Evolutionary conservation across 345 rosid genomes (phyloP).

Genomic region (Cardiospermum halicacabum): DNA sequence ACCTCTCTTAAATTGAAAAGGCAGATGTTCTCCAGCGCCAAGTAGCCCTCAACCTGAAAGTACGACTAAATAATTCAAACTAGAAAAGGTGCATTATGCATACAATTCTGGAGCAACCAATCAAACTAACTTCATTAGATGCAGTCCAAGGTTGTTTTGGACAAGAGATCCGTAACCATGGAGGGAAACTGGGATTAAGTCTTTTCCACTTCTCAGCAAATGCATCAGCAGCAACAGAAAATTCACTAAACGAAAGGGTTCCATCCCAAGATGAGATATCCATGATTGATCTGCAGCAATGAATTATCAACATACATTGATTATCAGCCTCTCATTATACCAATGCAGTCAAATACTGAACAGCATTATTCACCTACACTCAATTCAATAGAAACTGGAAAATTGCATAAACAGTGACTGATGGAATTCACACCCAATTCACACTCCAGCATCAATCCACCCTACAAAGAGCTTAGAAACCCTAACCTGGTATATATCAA

Average conservation of each 20-base stretch:
- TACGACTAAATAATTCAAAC: background rate
- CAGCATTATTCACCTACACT: background rate
- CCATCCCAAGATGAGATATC: slow-evolving; percentile 47
- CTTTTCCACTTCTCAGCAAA: slow-evolving; percentile 54
- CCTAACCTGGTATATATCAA: background rate
- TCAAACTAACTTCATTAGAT: slow-evolving; percentile 31
- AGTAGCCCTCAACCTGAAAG: slow-evolving; percentile 48
- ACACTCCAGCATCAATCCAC: background rate
- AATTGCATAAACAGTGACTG: background rate
- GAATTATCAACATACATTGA: background rate
- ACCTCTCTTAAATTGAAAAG: slow-evolving; percentile 42
- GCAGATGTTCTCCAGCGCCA: slow-evolving; percentile 53
- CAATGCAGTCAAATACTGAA: background rate
- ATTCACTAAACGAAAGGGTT: slow-evolving; percentile 42
- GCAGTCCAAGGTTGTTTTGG: slow-evolving; percentile 27
- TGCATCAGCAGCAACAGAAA: slow-evolving; percentile 37
- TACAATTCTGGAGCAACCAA: background rate
- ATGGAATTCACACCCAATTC: background rate
- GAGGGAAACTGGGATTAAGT: slow-evolving; percentile 32
- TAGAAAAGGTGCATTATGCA: background rate
- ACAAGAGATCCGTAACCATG: slow-evolving; percentile 59
- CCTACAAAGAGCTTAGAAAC: background rate
- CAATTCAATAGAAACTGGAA: background rate
- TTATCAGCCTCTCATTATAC: background rate
- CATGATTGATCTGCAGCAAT: slow-evolving; percentile 14